Evolutionary conservation across 257 asterid species (phyloP), one percentile per base, ranked within the genome.

Genomic region (Nicotiana tabacum): DNA sequence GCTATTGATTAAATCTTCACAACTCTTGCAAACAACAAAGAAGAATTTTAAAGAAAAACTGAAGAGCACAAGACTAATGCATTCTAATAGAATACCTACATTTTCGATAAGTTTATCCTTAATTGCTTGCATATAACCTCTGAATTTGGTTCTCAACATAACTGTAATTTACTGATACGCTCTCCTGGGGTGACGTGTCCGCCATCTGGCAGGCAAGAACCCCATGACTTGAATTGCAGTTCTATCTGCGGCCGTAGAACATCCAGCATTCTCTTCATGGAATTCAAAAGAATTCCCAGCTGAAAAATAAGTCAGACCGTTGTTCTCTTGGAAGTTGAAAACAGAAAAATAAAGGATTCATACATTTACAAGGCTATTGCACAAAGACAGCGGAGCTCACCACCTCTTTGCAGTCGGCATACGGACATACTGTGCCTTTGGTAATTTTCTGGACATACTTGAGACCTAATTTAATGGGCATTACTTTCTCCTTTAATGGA

Each of bases 201-300:
- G 51, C 85, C 89, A 74, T 91, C 94, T 4, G 97, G 95, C 29
- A 94, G 91, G 89, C 94, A 93, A 77, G 98, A 91, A 70, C 97
- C 91, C 98, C 99, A 94, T 48, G 83, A 62, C 89, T 93, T 93
- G 68, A 96, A 76, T 81, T 93, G 92, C 46, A 88, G 84, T 89
- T 94, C 97, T 84, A 94, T 90, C 29, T 81, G 92, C 18, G 99
- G 97, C 46, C 90, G 89, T 17, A 94, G 90, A 83, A 85, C 81
- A 81, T 96, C 97, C 6, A 96, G 93, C 97, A 96, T 90, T 85
- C 95, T 90, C 86, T 91, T 96, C 96, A 94, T 83, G 33, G 99
- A 94, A 88, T 94, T 96, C 86, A 96, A 85, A 66, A 91, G 89
- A 29, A 90, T 86, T 83, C 99, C 99, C 92, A 96, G 87, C 99